These are phyloP conservation scores for Pleurozium schreberi DNA, from an alignment of 225 moss, liverwort and hornwort species.

Conservation along the genomic window DNA sequence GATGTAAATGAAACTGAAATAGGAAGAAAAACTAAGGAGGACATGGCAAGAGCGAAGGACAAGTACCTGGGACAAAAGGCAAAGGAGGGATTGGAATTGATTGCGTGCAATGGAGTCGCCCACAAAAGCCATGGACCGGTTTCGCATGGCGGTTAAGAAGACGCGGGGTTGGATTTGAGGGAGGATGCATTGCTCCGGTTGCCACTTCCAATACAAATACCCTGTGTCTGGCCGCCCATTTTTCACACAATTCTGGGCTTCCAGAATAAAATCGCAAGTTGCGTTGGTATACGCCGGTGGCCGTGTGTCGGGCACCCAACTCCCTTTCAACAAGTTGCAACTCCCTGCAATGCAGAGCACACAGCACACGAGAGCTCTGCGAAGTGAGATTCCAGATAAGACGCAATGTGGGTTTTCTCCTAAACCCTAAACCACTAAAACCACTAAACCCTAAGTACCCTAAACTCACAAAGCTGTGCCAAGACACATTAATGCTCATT, in stretches of 20 bases:
- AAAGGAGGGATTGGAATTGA: conserved; percentile 75
- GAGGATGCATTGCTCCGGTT: conserved; percentile 62
- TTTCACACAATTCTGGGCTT: conserved; percentile 48
- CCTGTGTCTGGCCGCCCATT: conserved; percentile 59
- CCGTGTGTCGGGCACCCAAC: conserved; percentile 54
- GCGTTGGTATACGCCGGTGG: conserved; percentile 46
- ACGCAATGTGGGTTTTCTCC: not conserved
- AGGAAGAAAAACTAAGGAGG: not conserved
- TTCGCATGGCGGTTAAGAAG: conserved; percentile 35
- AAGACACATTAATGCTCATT: not conserved
- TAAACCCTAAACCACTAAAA: not conserved
- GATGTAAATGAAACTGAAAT: not conserved
- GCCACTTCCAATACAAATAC: conserved; percentile 72
- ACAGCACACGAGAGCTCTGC: not conserved
- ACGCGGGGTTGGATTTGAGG: conserved; percentile 29
- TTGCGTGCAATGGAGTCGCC: conserved; percentile 90
- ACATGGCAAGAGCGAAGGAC: not conserved
- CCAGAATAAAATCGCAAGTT: conserved; percentile 41
- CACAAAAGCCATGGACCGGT: conserved; percentile 52
- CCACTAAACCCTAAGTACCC: not conserved
- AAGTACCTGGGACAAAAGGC: conserved; percentile 62
- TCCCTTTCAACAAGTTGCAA: conserved; percentile 62
- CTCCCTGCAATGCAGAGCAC: not conserved
- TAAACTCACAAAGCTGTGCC: not conserved
- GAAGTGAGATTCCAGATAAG: not conserved